phyloP scores from a whole-genome alignment of 352 stramenopile species.

The Phytopythium oedochilum region DNA sequence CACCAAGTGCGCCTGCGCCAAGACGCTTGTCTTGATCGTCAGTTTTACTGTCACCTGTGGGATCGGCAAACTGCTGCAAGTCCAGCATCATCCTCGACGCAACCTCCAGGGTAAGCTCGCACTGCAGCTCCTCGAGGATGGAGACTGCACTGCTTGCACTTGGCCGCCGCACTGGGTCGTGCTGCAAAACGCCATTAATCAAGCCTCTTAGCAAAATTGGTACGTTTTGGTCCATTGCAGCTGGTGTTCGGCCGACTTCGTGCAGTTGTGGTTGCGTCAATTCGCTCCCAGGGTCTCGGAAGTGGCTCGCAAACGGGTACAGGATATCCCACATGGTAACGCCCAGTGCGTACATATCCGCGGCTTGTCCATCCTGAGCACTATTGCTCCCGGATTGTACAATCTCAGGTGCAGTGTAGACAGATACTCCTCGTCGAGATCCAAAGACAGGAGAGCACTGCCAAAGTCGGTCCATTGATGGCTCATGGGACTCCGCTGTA shows the following conservation, averaged over 20 bases:
- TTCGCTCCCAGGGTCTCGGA: neutral
- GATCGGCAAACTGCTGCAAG: neutral
- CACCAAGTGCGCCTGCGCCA: neutral
- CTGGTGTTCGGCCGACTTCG: no score
- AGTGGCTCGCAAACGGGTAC: conserved; percentile 10
- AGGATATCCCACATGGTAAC: conserved; percentile 65
- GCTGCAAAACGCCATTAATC: conserved; percentile 34
- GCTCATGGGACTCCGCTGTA: neutral
- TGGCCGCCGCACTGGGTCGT: conserved; percentile 24
- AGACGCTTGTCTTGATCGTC: conserved; percentile 7
- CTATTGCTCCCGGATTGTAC: conserved; percentile 21
- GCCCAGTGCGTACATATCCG: conserved; percentile 49
- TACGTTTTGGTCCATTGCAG: neutral
- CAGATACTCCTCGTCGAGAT: conserved; percentile 11
- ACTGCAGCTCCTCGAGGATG: conserved; percentile 35
- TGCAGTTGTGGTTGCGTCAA: no score
- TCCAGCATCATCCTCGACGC: conserved; percentile 1
- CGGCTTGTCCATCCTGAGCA: conserved; percentile 26
- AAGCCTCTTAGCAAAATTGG: conserved; percentile 24
- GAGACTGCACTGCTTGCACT: conserved; percentile 31
- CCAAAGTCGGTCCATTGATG: neutral
- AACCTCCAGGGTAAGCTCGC: conserved; percentile 14
- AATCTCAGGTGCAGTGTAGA: conserved; percentile 56
- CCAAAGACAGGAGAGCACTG: neutral
- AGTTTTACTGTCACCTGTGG: no score